A percentile compares a stretch with the other conserved stretches of the same genome.
These are phyloP conservation scores for Raddia distichophylla DNA, from an alignment of 176 grass and related monocot species.

Conservation along the genomic window DNA sequence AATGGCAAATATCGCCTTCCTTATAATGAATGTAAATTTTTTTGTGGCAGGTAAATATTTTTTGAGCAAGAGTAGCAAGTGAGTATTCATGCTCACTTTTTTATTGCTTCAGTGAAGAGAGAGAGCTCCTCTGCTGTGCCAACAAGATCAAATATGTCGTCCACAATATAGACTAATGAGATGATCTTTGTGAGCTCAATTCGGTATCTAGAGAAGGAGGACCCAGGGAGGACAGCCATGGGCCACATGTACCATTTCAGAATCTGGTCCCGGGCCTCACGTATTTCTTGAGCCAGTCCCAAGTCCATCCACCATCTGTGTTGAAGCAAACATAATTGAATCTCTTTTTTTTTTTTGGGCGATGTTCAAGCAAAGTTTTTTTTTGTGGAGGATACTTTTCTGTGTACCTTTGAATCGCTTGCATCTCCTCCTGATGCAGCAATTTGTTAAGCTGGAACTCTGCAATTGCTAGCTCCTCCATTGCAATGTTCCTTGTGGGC, in stretches of 20 bases:
- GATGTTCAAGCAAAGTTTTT: neutral
- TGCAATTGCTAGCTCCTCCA: constrained; percentile 50
- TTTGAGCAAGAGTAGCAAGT: neutral
- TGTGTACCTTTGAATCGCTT: constrained; percentile 42
- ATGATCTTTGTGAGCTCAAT: constrained; percentile 58
- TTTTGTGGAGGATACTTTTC: neutral
- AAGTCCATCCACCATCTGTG: constrained; percentile 63
- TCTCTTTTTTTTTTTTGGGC: neutral
- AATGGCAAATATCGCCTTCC: neutral
- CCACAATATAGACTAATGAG: constrained; percentile 66
- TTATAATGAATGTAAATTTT: neutral
- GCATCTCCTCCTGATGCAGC: constrained; percentile 53
- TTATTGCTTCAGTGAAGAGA: constrained; percentile 50
- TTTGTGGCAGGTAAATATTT: neutral
- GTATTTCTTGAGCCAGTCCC: constrained; percentile 47
- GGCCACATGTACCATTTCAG: constrained; percentile 70
- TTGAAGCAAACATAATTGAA: neutral
- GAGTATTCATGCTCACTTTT: constrained; percentile 37
- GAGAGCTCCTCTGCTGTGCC: constrained; percentile 55
- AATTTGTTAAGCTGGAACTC: constrained; percentile 55
- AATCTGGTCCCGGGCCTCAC: constrained; percentile 43
- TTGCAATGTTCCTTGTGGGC: constrained; percentile 1
- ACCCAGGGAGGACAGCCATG: constrained; percentile 27
- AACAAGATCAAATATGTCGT: constrained; percentile 75
- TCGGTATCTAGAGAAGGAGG: constrained; percentile 50